A percentile compares a stretch with the other conserved stretches of the same genome.
Evolutionary conservation across 768 basidiomycete species (phyloP).

Genomic region (Scleroderma bovista): DNA sequence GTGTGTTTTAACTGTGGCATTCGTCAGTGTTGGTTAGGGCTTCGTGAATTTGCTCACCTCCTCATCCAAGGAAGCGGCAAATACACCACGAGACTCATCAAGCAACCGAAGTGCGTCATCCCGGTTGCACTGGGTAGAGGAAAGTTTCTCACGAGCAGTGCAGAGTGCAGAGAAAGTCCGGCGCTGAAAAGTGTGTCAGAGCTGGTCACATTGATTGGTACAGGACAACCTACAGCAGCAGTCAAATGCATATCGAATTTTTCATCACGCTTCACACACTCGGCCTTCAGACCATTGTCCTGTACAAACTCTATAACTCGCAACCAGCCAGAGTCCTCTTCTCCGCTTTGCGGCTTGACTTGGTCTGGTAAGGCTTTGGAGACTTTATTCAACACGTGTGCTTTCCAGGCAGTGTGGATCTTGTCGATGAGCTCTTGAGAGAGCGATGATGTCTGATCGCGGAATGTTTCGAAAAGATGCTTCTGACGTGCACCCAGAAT

Average conservation of each 20-base stretch:
- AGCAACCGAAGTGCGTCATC: constrained; percentile 55
- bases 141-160: constrained; percentile 40
- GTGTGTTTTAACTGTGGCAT: constrained; percentile 60
- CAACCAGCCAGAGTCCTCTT: constrained; percentile 50
- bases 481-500: constrained; percentile 86
- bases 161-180: constrained; percentile 50
- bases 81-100: constrained; percentile 69
- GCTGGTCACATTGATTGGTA: constrained; percentile 7
- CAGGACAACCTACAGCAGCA: constrained; percentile 54
- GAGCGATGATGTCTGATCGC: constrained; percentile 46
- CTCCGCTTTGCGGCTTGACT: constrained; percentile 43
- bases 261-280: constrained; percentile 74
- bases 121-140: constrained; percentile 33
- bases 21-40: constrained; percentile 4
- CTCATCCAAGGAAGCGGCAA: constrained; percentile 67
- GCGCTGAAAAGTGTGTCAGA: constrained; percentile 31
- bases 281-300: constrained; percentile 62
- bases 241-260: constrained; percentile 89
- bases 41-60: constrained; percentile 42
- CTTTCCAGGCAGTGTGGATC: constrained; percentile 59
- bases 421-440: constrained; percentile 52
- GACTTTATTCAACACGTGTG: constrained; percentile 59
- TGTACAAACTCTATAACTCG: constrained; percentile 43
- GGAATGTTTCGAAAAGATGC: constrained; percentile 61
- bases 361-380: constrained; percentile 53